Base-by-base conservation (phyloP, 768 basidiomycete species). In the Termitomyces heimii region DNA sequence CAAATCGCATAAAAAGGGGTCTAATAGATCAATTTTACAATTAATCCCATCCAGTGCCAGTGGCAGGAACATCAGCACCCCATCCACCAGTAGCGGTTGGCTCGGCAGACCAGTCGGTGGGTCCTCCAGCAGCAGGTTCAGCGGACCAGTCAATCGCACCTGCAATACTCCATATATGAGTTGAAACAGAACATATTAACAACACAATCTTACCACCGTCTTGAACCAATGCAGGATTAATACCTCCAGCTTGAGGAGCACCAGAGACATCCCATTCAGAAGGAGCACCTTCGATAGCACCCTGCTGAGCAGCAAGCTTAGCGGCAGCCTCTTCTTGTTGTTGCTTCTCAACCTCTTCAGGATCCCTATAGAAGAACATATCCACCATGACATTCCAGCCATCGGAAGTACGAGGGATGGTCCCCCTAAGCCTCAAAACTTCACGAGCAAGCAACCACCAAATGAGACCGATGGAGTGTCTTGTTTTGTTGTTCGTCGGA, bases 351-450 rank as follows among this genome's bases (percentile, higher is more conserved):
- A 98, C 91, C 76, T 99, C 97, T 73, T 99, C 95, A 60, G 96
- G 94, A 77, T 98, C 96, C 68, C 96, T 92, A 85, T 98, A 98
- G 88, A 98, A 94, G 89, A 95, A 95, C 88, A 96, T 89, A 75
- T 96, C 95, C 63, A 95, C 94, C 92, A 98, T 97, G 73, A 97
- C 89, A 71, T 87, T 91, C 97, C 97, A 99, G 67, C 90, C 92
- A 61, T 96, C 94, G 60, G 84, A 73, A 42, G 92, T 89, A 66
- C 97, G 85, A 59, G 94, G 89, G 73, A 98, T 87, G 56, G 92
- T 90, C 47, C 97, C 97, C 60, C 94, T 86, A 69, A 99, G 82
- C 69, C 97, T 86, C 75, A 99, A 89, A 66, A 97, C 94, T 72
- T 99, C 97, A 66, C 97, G 91, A 70, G 92, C 91, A 64, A 99